These are phyloP conservation scores for Stephania cephalantha DNA, from an alignment of 164 flowering plant species.

Conservation along the genomic window DNA sequence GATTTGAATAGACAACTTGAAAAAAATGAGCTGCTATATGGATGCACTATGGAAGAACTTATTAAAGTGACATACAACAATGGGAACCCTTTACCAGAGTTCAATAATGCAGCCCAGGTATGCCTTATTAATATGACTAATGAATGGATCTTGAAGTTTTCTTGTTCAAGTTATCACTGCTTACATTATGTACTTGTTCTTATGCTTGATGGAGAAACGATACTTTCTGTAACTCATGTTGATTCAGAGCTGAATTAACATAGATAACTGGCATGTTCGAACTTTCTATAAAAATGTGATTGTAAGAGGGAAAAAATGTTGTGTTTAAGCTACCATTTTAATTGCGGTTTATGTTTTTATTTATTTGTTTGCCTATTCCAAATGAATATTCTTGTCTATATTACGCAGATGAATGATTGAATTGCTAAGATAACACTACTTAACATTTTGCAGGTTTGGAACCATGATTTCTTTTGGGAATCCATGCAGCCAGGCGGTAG, in stretches of 20 bases:
- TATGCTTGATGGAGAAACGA: not conserved
- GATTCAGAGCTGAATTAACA: not conserved
- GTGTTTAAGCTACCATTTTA: not conserved
- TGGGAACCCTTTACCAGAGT: slow-evolving; percentile 83
- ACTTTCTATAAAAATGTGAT: not conserved
- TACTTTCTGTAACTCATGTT: not conserved
- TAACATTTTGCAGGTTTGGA: slow-evolving; percentile 63
- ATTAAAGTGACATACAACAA: slow-evolving; percentile 79
- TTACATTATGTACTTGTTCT: not conserved
- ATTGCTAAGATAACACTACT: not conserved
- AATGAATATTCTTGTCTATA: not conserved
- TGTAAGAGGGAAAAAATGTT: not conserved
- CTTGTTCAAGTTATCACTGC: not conserved
- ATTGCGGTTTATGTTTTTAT: not conserved
- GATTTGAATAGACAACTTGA: slow-evolving; percentile 72
- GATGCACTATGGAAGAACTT: slow-evolving; percentile 76
- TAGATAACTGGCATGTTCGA: not conserved
- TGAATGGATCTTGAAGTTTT: not conserved
- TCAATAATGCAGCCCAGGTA: slow-evolving; percentile 90
- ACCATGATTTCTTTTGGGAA: slow-evolving; percentile 99
- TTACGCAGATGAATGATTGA: not conserved
- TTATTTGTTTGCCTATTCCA: not conserved
- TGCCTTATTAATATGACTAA: not conserved
- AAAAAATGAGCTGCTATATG: slow-evolving; percentile 57
- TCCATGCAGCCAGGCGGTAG: slow-evolving; percentile 97